These are phyloP conservation scores for Mesostigma viride DNA, from an alignment of 139 green algal species.

Conservation along the genomic window DNA sequence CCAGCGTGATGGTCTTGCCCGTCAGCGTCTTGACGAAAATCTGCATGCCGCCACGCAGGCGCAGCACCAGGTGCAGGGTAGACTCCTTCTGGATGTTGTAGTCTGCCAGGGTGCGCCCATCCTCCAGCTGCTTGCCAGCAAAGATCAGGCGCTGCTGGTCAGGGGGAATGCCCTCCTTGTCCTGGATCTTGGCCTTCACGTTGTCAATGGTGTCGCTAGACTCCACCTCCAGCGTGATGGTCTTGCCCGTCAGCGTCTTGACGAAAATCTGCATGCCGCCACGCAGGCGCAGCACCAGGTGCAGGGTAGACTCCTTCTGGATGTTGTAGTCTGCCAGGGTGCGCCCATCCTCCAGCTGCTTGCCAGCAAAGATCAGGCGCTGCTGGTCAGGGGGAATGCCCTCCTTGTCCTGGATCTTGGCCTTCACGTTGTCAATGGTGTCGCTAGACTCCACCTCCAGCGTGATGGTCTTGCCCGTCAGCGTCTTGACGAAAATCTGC, in stretches of 20 bases:
- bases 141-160: constrained; percentile 97
- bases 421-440: constrained; percentile 40
- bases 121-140: constrained; percentile 93
- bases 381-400: constrained; percentile 79
- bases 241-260: constrained; percentile 22
- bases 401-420: constrained; percentile 43
- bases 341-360: constrained; percentile 83
- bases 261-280: constrained; percentile 50
- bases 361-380: constrained; percentile 83
- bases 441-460: constrained; percentile 34
- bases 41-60: constrained; percentile 57
- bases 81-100: constrained; percentile 95
- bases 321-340: constrained; percentile 91
- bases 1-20: constrained; percentile 32
- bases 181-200: constrained; percentile 52
- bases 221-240: constrained; percentile 23
- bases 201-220: constrained; percentile 37
- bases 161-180: constrained; percentile 66
- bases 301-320: constrained; percentile 74
- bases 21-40: constrained; percentile 39
- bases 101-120: constrained; percentile 86
- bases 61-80: constrained; percentile 49
- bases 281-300: constrained; percentile 68
- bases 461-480: constrained; percentile 34
- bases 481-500: constrained; percentile 42